phyloP scores from a whole-genome alignment of 768 basidiomycete species.

The Boletus reticulatus region DNA sequence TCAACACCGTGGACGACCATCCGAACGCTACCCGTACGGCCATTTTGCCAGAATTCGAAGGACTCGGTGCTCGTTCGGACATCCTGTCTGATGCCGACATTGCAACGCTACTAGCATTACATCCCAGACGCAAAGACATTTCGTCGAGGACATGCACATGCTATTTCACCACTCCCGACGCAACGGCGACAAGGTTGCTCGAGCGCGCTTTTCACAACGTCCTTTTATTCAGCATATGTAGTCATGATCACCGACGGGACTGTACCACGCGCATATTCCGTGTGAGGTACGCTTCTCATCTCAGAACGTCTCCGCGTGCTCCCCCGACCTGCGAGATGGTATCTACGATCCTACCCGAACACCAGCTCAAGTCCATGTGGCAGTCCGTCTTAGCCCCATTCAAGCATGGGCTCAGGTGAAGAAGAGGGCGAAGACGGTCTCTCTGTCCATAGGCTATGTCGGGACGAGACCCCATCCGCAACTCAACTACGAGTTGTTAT shows the following conservation, averaged over 20 bases:
- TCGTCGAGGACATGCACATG: conserved; percentile 90
- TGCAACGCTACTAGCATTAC: conserved; percentile 20
- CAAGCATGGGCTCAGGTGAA: not conserved
- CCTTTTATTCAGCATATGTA: too few species aligned
- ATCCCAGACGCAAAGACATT: conserved; percentile 82
- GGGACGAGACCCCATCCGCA: conserved; percentile 70
- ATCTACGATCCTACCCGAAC: too few species aligned
- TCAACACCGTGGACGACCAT: conserved; percentile 71
- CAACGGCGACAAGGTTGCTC: conserved; percentile 70
- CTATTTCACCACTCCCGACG: conserved; percentile 90
- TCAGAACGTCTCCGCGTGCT: conserved; percentile 77
- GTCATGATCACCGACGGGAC: too few species aligned
- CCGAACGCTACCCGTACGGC: conserved; percentile 66
- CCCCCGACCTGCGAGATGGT: conserved; percentile 54
- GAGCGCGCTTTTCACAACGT: conserved; percentile 44
- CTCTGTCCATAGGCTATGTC: conserved; percentile 75
- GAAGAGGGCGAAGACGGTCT: conserved; percentile 11
- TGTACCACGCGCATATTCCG: conserved; percentile 40
- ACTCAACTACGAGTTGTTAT: conserved; percentile 76
- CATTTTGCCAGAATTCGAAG: conserved; percentile 52
- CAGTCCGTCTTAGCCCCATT: conserved; percentile 21
- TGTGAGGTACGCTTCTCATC: conserved; percentile 87
- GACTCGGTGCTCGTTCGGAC: conserved; percentile 3
- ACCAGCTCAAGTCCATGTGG: conserved; percentile 19
- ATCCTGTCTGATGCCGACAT: conserved; percentile 11